Percentiles rank a stretch among this genome's conserved stretches.
Evolutionary conservation across 768 basidiomycete species (phyloP).

Genomic region (Gloeopeniophorella convolvens): DNA sequence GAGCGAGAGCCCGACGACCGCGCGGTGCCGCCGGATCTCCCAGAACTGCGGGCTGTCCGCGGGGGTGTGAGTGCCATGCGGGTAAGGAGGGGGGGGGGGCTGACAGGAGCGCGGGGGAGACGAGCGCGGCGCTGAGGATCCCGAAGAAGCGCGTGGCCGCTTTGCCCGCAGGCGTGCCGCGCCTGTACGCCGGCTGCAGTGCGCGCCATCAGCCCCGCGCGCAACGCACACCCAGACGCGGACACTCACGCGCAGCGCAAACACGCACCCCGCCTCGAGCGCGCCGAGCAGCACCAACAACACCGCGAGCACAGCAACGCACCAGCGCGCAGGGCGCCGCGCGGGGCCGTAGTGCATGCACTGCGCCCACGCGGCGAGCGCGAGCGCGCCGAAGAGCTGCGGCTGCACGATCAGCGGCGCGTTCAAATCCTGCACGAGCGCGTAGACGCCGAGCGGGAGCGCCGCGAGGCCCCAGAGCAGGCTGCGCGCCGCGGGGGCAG

Average conservation of each 20-base stretch:
- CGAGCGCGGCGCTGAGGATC: constrained; percentile 49
- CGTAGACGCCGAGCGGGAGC: constrained; percentile 62
- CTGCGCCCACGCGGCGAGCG: constrained; percentile 63
- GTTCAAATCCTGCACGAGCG: constrained; percentile 56
- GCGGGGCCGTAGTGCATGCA: constrained; percentile 58
- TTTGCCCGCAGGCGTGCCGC: constrained; percentile 31
- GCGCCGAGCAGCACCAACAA: constrained; percentile 43
- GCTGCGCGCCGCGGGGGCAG: constrained; percentile 26
- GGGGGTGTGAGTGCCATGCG: not conserved
- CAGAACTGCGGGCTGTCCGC: constrained; percentile 55
- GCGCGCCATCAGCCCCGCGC: too few species aligned
- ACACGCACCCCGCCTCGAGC: constrained; percentile 55
- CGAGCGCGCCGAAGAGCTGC: constrained; percentile 55
- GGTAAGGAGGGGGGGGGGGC: not conserved
- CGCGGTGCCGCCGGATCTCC: constrained; percentile 61
- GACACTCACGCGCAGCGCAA: constrained; percentile 46
- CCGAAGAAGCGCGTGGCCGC: constrained; percentile 48
- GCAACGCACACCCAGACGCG: too few species aligned
- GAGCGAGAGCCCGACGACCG: constrained; percentile 64
- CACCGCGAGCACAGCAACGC: constrained; percentile 32
- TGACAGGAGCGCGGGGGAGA: constrained; percentile 44
- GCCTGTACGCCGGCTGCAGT: constrained; percentile 34
- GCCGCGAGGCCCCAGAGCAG: constrained; percentile 56
- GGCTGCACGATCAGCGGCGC: constrained; percentile 68
- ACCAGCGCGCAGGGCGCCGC: constrained; percentile 32